Base-by-base conservation (phyloP, 192 early-diverging fungal genomes). In the Coemansia furcata region DNA sequence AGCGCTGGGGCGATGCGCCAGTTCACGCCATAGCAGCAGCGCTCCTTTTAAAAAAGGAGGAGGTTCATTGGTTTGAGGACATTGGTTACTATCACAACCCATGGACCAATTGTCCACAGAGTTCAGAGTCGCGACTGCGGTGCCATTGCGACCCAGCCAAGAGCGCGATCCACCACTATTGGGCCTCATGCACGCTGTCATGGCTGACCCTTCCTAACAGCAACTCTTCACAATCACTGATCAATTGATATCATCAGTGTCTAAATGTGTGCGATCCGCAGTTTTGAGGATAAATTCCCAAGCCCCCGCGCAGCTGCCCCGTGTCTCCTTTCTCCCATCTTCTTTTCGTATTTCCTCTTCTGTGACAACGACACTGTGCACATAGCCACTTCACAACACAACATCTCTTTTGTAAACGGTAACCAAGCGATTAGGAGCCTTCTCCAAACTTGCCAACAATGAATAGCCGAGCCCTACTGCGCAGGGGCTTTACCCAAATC, bases 21-120 rank as follows among this genome's bases (percentile, higher is more conserved):
- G 83, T 92, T 12, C 91, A 92, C 77, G 87, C 88, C 17, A 76
- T 92, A 42, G 87, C 79, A 17, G 88, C 84, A 2, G 68, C 86
- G 54, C 72, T 92, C 10, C 79, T 88, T 39, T 74, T 91, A 67
- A 40, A 65, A n/a, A 89, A 86, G 46, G 83, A 82, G 43, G 71
- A 91, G 71, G 77, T 92, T 1, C 88, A 91, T 50, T 91, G 86
- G 71, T 92, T 91, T 65, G 87, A 91, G 67, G 88, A 92, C 67
- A 84, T 92, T 62, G 90, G 88, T 9, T 91, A 91, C 75, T 75
- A 88, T 49, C 89, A 91, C 65, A 76, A 80, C 14, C 86, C 87
- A 14, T 90, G 75, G 83, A 39, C 35, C 10, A 84, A 81, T 67
- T 84, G 83, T 39, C 83, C 83, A 11, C 69, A 67, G 62, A 66